Conservation (phyloP, 805 yeast species). For the Cyberlindnera bimundalis region DNA sequence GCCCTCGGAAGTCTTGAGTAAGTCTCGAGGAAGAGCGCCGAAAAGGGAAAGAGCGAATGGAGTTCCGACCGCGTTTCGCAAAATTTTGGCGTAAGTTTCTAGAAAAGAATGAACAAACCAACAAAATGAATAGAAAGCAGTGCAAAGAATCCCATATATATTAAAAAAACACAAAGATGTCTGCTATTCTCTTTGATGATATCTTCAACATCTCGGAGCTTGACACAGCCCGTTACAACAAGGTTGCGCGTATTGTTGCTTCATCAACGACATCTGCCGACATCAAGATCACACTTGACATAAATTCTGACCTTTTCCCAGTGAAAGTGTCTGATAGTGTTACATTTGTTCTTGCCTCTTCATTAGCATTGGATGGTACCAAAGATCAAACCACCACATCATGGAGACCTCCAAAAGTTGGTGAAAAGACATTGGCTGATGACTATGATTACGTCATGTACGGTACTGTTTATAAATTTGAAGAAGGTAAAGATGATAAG, state of each 20-base stretch:
- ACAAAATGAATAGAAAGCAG: too few relatives aligned
- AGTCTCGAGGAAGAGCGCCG: too few relatives aligned
- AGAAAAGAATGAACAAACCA: too few relatives aligned
- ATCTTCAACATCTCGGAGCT: conserved; percentile 81
- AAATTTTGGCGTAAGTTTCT: too few relatives aligned
- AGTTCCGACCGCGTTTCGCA: too few relatives aligned
- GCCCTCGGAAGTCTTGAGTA: too few relatives aligned
- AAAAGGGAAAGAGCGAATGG: too few relatives aligned
- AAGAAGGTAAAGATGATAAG: conserved; percentile 66
- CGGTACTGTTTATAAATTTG: conserved; percentile 96
- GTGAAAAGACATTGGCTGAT: conserved; percentile 85
- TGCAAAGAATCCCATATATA: background rate
- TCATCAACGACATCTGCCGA: conserved; percentile 79
- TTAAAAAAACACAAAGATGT: conserved; percentile 38
- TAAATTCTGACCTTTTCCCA: conserved; percentile 90
- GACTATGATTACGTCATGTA: conserved; percentile 98
- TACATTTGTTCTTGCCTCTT: conserved; percentile 82
- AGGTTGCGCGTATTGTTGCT: conserved; percentile 85
- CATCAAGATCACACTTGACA: conserved; percentile 79
- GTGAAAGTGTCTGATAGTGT: conserved; percentile 70
- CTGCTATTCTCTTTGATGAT: conserved; percentile 86
- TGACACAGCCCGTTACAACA: conserved; percentile 88
- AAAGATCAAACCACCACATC: conserved; percentile 41
- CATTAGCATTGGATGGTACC: conserved; percentile 52
- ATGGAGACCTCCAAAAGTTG: conserved; percentile 65